Conservation (phyloP, 2,329 filamentous ascomycete species). For the Penicillium expansum region DNA sequence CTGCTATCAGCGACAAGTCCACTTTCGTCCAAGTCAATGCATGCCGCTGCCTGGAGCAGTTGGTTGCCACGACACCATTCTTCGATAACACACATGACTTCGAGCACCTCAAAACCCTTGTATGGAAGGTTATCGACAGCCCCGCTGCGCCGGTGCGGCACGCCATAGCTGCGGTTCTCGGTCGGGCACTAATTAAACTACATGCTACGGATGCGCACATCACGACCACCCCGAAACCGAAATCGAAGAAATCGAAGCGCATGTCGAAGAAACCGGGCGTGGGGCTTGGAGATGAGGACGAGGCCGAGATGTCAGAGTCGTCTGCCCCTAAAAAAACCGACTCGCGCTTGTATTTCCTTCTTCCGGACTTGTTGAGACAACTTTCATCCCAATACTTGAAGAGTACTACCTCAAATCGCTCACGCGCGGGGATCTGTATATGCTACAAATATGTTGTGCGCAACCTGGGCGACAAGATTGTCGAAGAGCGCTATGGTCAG, state of each 20-base stretch:
- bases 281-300: slow-evolving; percentile 67
- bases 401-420: slow-evolving; percentile 72
- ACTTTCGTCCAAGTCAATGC: slow-evolving; percentile 74
- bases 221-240: slow-evolving; percentile 57
- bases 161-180: slow-evolving; percentile 80
- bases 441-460: slow-evolving; percentile 82
- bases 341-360: slow-evolving; percentile 66
- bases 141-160: slow-evolving; percentile 71
- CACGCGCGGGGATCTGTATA: slow-evolving; percentile 77
- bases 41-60: slow-evolving; percentile 72
- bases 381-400: slow-evolving; percentile 78
- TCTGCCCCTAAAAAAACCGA: slow-evolving; percentile 70
- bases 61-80: slow-evolving; percentile 70
- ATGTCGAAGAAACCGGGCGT: slow-evolving; percentile 60
- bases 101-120: slow-evolving; percentile 75
- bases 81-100: slow-evolving; percentile 90
- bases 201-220: slow-evolving; percentile 62
- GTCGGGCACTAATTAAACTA: slow-evolving; percentile 76
- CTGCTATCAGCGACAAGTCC: slow-evolving; percentile 76
- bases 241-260: slow-evolving; percentile 69
- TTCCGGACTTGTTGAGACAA: slow-evolving; percentile 74
- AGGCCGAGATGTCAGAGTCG: slow-evolving; percentile 71
- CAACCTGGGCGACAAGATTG: slow-evolving; percentile 73
- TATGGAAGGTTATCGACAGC: slow-evolving; percentile 87
- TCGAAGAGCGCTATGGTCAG: slow-evolving; percentile 76